Percentiles rank a stretch among this genome's conserved stretches.
Conservation (phyloP, 1,284 basidiomycete species). For the Trametes hirsuta region DNA sequence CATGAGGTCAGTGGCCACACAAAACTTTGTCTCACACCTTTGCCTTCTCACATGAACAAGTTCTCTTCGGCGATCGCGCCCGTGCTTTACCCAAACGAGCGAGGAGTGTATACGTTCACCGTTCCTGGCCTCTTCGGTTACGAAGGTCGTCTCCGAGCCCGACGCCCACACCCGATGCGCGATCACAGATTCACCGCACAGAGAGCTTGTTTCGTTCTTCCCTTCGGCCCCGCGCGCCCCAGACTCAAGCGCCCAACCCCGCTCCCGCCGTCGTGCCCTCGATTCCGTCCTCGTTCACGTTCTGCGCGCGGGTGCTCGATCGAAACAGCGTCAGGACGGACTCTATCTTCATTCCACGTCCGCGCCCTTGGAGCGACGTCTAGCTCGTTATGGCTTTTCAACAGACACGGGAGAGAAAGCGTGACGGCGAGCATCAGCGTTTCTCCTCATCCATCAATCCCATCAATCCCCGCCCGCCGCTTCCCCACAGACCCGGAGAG, state of each 20-base stretch:
- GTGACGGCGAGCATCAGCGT: constrained; percentile 1
- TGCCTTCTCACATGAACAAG: no score
- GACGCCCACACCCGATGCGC: background rate
- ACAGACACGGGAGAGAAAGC: background rate
- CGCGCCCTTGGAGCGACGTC: background rate
- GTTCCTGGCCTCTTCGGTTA: no score
- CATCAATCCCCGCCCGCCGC: constrained; percentile 5
- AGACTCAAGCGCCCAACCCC: no score
- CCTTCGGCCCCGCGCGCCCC: background rate
- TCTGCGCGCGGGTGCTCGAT: background rate
- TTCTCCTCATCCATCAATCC: constrained; percentile 2
- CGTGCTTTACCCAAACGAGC: no score
- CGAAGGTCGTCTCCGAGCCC: no score
- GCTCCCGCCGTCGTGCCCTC: no score
- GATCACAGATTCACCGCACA: background rate
- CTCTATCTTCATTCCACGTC: background rate
- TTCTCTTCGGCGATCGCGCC: no score
- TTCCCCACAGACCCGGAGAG: constrained; percentile 6
- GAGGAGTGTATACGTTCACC: no score
- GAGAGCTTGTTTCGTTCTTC: background rate
- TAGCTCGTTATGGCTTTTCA: background rate
- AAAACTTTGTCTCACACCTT: no score
- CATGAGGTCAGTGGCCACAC: no score
- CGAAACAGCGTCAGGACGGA: background rate
- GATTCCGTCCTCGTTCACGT: no score